phyloP scores from a whole-genome alignment of 202 grass and related monocot species.

The Sporobolus alterniflorus region DNA sequence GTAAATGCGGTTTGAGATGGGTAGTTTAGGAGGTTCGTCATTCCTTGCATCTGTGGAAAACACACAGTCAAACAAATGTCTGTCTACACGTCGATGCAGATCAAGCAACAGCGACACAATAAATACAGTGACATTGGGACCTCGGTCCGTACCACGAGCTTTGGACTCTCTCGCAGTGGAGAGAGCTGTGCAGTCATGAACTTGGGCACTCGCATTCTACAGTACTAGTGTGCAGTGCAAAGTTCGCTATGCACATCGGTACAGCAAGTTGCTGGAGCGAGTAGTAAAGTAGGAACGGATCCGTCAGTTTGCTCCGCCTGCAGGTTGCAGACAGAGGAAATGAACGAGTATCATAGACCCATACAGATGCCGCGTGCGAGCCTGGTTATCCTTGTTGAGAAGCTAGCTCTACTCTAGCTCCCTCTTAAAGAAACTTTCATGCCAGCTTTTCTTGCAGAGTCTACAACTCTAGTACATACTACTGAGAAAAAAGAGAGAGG shows the following conservation, averaged over 20 bases:
- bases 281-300: conserved; percentile 4
- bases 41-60: not conserved
- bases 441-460: conserved; percentile 29
- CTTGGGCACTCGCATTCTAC: conserved; percentile 10
- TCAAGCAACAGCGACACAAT: conserved; percentile 12
- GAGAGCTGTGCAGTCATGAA: conserved; percentile 25
- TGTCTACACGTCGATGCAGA: not conserved
- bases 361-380: not conserved
- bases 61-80: conserved; percentile 5
- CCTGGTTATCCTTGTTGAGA: not conserved
- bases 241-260: too few species aligned
- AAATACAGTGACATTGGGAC: conserved; percentile 29
- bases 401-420: not conserved
- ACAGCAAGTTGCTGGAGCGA: conserved; percentile 26
- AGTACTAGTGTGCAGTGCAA: not conserved
- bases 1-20: conserved; percentile 24
- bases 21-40: conserved; percentile 36
- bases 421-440: conserved; percentile 2
- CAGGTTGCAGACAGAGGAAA: conserved; percentile 30
- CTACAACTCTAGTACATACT: not conserved
- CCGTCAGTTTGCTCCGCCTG: conserved; percentile 10
- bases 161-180: conserved; percentile 15
- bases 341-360: conserved; percentile 33
- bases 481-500: not conserved
- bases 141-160: conserved; percentile 10